These are phyloP conservation scores for Modicella reniformis DNA, from an alignment of 371 early-diverging fungal species.

Conservation along the genomic window DNA sequence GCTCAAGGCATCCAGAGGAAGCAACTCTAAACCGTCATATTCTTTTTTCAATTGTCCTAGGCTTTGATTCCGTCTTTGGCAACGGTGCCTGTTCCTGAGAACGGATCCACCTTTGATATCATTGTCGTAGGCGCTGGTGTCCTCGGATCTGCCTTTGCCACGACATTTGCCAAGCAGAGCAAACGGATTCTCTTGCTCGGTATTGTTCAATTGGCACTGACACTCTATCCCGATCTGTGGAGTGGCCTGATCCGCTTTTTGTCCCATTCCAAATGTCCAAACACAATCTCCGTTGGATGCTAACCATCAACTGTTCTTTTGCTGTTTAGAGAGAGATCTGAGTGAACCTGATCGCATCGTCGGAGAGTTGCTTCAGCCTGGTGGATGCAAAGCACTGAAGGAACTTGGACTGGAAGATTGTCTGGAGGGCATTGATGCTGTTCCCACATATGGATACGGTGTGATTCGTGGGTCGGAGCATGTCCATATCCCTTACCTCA, in stretches of 20 bases:
- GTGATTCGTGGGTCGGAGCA: conserved; percentile 68
- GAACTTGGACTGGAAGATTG: conserved; percentile 83
- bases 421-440: conserved; percentile 87
- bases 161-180: conserved; percentile 75
- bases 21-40: not conserved
- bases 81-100: conserved; percentile 29
- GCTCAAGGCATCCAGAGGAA: too few relatives aligned
- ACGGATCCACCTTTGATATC: conserved; percentile 68
- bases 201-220: conserved; percentile 22
- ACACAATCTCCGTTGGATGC: not conserved
- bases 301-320: not conserved
- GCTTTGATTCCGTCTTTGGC: conserved; percentile 38
- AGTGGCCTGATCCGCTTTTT: conserved; percentile 28
- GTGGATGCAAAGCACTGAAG: conserved; percentile 85
- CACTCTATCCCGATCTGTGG: conserved; percentile 9
- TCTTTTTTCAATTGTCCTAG: conserved; percentile 7
- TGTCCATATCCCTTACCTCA: conserved; percentile 72
- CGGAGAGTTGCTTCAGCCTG: conserved; percentile 95
- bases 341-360: conserved; percentile 94
- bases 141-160: conserved; percentile 86
- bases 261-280: not conserved
- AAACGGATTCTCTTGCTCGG: conserved; percentile 77
- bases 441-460: conserved; percentile 87
- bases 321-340: conserved; percentile 81
- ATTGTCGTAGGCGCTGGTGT: conserved; percentile 93